These are phyloP conservation scores for Aspergillus pseudotamarii DNA, from an alignment of 2,329 filamentous ascomycete genomes.

Conservation along the genomic window DNA sequence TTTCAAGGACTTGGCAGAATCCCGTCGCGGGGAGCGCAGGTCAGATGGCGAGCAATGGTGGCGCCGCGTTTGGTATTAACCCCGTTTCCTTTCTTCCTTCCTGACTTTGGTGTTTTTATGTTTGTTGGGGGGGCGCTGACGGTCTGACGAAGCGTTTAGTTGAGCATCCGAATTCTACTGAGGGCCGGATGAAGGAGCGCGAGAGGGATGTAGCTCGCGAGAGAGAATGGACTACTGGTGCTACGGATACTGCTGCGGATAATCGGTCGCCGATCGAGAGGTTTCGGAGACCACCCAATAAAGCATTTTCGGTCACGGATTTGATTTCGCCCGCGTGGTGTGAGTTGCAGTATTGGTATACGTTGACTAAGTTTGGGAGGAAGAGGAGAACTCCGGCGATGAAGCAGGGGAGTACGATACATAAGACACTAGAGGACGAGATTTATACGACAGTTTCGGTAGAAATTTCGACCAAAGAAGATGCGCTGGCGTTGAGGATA, in stretches of 20 bases:
- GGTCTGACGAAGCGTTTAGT: slow-evolving; percentile 64
- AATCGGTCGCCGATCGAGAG: slow-evolving; percentile 69
- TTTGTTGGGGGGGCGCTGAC: slow-evolving; percentile 53
- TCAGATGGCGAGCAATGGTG: slow-evolving; percentile 28
- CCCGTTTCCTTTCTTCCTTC: slow-evolving; percentile 25
- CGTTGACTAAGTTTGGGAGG: slow-evolving; percentile 73
- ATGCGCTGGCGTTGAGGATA: slow-evolving; percentile 76
- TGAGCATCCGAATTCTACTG: slow-evolving; percentile 49
- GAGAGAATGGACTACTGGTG: slow-evolving; percentile 27
- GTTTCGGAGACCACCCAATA: slow-evolving; percentile 76
- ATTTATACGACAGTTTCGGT: slow-evolving; percentile 77
- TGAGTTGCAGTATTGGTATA: slow-evolving; percentile 91
- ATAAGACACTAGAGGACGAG: slow-evolving; percentile 81
- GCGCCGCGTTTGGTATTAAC: slow-evolving; percentile 35
- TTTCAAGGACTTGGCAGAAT: slow-evolving; percentile 14
- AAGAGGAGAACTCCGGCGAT: slow-evolving; percentile 79
- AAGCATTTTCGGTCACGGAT: slow-evolving; percentile 84
- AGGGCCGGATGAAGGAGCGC: slow-evolving; percentile 38
- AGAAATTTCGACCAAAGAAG: slow-evolving; percentile 73
- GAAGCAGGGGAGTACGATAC: slow-evolving; percentile 77
- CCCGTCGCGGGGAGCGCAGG: slow-evolving; percentile 29
- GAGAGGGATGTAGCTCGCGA: slow-evolving; percentile 31
- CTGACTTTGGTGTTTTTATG: not conserved
- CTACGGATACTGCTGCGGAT: slow-evolving; percentile 40
- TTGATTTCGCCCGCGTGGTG: slow-evolving; percentile 91